A percentile compares a stretch with the other conserved stretches of the same genome.
Evolutionary conservation across 495 filamentous ascomycete species (phyloP).

Genomic region (Talaromyces nanjingensis): DNA sequence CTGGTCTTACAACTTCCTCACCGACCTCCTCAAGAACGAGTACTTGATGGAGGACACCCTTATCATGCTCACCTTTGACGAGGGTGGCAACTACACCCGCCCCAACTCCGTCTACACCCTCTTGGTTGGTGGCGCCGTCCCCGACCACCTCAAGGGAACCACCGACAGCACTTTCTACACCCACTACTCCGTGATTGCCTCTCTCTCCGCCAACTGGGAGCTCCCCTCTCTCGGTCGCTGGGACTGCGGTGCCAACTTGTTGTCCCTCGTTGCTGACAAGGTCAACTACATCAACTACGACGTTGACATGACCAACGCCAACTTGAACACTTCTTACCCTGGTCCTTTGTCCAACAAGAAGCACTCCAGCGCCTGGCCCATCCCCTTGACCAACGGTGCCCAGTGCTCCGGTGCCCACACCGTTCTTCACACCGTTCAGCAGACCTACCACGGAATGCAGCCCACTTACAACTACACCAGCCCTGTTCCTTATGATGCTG

Average conservation of each 20-base stretch:
- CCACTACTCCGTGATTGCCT: constrained; percentile 63
- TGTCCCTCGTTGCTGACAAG: constrained; percentile 51
- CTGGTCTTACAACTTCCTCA: constrained; percentile 53
- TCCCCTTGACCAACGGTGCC: constrained; percentile 22
- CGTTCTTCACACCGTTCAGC: constrained; percentile 34
- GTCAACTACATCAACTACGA: constrained; percentile 49
- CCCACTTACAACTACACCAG: constrained; percentile 37
- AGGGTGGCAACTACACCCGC: constrained; percentile 48
- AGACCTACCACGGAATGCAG: constrained; percentile 27
- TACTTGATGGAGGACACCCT: constrained; percentile 66
- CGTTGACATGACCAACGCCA: constrained; percentile 33
- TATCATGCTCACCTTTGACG: constrained; percentile 62
- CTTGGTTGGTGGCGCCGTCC: constrained; percentile 59
- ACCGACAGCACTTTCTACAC: constrained; percentile 62
- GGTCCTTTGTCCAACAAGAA: constrained; percentile 34
- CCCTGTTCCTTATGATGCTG: constrained; percentile 33
- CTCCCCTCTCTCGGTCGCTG: constrained; percentile 62
- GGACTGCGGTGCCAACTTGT: constrained; percentile 65
- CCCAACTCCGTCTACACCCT: constrained; percentile 53
- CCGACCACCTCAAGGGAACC: constrained; percentile 51
- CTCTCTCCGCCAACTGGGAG: constrained; percentile 60
- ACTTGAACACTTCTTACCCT: constrained; percentile 41
- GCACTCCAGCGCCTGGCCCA: constrained; percentile 30
- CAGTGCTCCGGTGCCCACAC: constrained; percentile 39
- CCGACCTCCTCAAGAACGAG: constrained; percentile 53